Conservation (phyloP, 768 basidiomycete species). For the Gyrodon lividus region DNA sequence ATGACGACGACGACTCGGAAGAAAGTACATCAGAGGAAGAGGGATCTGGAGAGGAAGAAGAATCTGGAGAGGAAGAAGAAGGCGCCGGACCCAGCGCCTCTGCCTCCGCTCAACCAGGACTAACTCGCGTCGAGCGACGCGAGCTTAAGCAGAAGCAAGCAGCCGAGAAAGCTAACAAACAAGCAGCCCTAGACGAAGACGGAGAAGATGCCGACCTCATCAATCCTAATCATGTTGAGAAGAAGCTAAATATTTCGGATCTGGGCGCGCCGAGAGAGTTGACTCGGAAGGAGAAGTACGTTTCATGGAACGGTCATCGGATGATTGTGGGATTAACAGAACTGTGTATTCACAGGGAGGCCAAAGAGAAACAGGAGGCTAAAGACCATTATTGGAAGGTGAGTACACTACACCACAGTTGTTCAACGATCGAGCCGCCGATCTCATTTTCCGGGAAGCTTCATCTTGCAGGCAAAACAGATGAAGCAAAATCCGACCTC, state of each 20-base stretch:
- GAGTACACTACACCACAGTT: constrained; percentile 2
- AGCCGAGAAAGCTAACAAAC: constrained; percentile 37
- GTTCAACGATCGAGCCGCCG: background rate
- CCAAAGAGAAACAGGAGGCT: constrained; percentile 89
- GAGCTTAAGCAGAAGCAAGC: constrained; percentile 84
- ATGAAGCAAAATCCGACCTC: constrained; percentile 86
- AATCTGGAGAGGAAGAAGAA: constrained; percentile 45
- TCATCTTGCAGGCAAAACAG: constrained; percentile 81
- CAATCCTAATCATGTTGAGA: constrained; percentile 76
- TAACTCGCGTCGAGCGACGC: constrained; percentile 69
- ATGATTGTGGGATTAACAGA: background rate
- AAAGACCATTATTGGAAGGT: constrained; percentile 89
- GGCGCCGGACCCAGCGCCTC: constrained; percentile 35
- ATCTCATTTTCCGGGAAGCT: constrained; percentile 44
- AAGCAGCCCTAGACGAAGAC: constrained; percentile 43
- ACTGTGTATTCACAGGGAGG: constrained; percentile 57
- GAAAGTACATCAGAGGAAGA: constrained; percentile 35
- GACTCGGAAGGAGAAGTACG: constrained; percentile 64
- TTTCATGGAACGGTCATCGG: background rate
- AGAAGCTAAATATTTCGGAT: constrained; percentile 77
- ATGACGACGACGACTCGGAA: constrained; percentile 41
- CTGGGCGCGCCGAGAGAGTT: constrained; percentile 62
- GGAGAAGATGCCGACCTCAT: constrained; percentile 69
- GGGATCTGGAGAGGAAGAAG: constrained; percentile 41
- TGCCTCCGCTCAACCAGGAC: constrained; percentile 45